phyloP scores from a whole-genome alignment of 2,329 filamentous ascomycete species.

The Aspergillus fumigatus region DNA sequence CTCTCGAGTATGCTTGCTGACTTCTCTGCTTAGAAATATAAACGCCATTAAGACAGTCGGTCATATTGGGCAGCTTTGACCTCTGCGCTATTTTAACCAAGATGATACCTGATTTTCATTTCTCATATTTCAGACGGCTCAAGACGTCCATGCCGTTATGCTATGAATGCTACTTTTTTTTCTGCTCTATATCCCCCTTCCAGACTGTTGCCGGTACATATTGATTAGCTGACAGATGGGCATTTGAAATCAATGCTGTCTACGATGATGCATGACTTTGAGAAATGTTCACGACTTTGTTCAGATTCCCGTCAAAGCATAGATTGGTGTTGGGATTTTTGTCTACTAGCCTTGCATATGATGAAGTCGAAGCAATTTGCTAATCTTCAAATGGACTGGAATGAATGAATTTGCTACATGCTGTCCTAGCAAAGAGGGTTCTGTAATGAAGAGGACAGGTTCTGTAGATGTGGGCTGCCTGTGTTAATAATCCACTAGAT shows the following conservation, averaged over 20 bases:
- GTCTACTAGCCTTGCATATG: background rate
- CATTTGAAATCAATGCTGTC: background rate
- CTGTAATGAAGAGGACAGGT: too few species aligned
- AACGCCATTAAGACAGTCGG: conserved; percentile 29
- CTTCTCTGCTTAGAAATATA: conserved; percentile 39
- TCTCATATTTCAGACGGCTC: background rate
- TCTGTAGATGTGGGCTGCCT: too few species aligned
- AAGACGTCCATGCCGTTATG: background rate
- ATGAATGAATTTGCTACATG: background rate
- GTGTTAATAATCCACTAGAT: too few species aligned
- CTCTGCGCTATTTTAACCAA: background rate
- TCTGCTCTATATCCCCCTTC: background rate
- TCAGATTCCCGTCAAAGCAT: background rate
- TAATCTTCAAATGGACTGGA: background rate
- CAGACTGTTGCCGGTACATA: background rate
- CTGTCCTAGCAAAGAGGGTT: too few species aligned
- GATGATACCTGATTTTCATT: background rate
- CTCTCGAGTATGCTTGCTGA: background rate
- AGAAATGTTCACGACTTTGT: background rate
- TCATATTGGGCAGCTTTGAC: background rate
- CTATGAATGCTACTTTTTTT: background rate
- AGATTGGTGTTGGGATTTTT: background rate
- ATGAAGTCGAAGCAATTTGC: background rate
- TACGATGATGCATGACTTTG: background rate
- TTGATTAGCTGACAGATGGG: background rate